A percentile compares a stretch with the other conserved stretches of the same genome.
These are phyloP conservation scores for Fragaria nilgerrensis DNA, from an alignment of 306 rosid genomes.

Conservation along the genomic window DNA sequence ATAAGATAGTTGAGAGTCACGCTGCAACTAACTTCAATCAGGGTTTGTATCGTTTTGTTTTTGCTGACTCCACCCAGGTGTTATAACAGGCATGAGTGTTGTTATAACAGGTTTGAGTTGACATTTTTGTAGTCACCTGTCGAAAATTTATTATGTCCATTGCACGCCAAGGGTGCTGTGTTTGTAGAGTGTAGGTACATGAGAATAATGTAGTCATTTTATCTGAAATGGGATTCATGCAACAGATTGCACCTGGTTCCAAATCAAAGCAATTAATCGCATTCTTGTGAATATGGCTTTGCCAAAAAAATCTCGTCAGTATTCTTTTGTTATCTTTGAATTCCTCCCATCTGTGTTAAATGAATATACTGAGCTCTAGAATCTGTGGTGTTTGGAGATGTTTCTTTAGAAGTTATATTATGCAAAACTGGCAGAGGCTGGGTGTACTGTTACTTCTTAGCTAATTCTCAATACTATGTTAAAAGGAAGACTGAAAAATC, in stretches of 20 bases:
- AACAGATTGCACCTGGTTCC: neutral
- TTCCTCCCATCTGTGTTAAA: neutral
- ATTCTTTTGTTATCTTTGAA: neutral
- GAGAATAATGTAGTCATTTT: constrained; percentile 12
- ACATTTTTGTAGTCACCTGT: neutral
- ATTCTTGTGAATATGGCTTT: constrained; percentile 5
- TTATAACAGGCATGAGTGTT: neutral
- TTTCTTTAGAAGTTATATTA: neutral
- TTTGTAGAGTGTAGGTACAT: constrained; percentile 14
- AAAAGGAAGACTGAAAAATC: neutral
- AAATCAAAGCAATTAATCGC: neutral
- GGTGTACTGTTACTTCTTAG: neutral
- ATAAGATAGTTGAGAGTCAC: neutral
- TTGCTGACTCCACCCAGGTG: constrained; percentile 2
- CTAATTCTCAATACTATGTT: neutral
- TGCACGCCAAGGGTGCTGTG: constrained; percentile 5
- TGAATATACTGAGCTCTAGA: neutral
- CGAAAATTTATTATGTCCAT: neutral
- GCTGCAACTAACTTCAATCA: neutral
- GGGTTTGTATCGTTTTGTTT: neutral
- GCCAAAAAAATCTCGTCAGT: neutral
- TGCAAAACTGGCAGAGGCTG: neutral
- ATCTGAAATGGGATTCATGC: neutral
- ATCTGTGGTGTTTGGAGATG: neutral
- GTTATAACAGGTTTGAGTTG: neutral